Conservation (phyloP, 2,329 filamentous ascomycete genomes). For the Aspergillus tamarii region DNA sequence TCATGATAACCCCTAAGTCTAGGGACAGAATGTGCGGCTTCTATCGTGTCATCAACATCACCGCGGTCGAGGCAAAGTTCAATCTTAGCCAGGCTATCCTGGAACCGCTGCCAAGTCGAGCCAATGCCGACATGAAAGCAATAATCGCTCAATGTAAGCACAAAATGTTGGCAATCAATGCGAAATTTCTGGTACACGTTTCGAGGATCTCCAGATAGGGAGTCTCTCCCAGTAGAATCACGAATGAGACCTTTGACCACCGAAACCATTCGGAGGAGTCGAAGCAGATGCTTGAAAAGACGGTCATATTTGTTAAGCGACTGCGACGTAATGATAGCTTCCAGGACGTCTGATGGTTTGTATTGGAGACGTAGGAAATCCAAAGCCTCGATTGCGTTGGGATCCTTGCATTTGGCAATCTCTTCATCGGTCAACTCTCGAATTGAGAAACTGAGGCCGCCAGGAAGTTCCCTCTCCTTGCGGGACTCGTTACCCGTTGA, state of each 20-base stretch:
- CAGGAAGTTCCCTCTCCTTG: constrained; percentile 57
- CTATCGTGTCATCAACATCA: constrained; percentile 50
- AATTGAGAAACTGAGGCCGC: constrained; percentile 79
- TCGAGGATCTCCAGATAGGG: constrained; percentile 38
- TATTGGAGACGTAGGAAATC: constrained; percentile 91
- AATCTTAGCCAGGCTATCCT: constrained; percentile 65
- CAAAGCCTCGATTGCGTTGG: constrained; percentile 81
- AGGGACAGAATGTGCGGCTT: constrained; percentile 64
- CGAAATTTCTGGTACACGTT: constrained; percentile 64
- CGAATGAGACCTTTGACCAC: constrained; percentile 69
- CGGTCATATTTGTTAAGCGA: constrained; percentile 80
- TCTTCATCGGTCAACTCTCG: constrained; percentile 78
- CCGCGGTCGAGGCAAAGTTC: constrained; percentile 59
- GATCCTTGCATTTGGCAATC: constrained; percentile 80
- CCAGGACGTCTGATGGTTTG: constrained; percentile 71
- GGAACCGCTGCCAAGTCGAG: constrained; percentile 72
- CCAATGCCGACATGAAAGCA: constrained; percentile 79
- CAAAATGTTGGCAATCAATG: constrained; percentile 78
- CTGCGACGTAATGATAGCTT: constrained; percentile 70
- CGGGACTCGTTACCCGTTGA: constrained; percentile 27
- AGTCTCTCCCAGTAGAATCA: constrained; percentile 51
- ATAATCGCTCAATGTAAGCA: constrained; percentile 72
- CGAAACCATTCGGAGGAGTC: constrained; percentile 77
- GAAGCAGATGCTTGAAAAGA: constrained; percentile 79
- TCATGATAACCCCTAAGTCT: constrained; percentile 72